Base-by-base conservation (phyloP, 2,329 filamentous ascomycete species). In the Ophiostoma australiae region DNA sequence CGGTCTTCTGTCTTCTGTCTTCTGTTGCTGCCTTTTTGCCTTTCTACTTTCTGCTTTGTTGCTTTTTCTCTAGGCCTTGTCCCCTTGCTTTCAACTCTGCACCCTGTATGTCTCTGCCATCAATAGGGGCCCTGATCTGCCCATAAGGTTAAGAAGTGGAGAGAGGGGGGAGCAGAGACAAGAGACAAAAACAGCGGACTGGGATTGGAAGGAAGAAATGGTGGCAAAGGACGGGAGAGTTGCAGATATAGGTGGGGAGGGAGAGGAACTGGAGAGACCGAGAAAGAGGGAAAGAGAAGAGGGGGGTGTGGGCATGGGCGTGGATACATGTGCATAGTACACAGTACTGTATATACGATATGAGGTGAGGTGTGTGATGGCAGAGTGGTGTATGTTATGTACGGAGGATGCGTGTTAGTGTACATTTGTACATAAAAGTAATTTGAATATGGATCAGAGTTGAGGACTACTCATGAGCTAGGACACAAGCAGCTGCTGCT, bases 141-240 rank as follows among this genome's bases (percentile, higher is more conserved):
- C 63, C 63, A 39, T 65, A 70, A 71, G 73, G 69, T 71, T 72
- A 71, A 70, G 44, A 71, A 69, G 72, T 70, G 70, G 72, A 69
- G 72, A 68, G 69, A 68, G 69, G n/a, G 41, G 48, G 55, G 41
- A n/a, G 17, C 27, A 35, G 33, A 63, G 58, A 37, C 20, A n/a
- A 66, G 52, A 37, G 63, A 66, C n/a, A 71, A 68, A 31, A 70
- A 48, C 61, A 61, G 63, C 58, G 15, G 41, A 48, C 67, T 58
- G 58, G 48, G n/a, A 69, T 61, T 48, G 33, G 33, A 55, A 23
- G 66, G 63, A 44, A 35, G 44, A 69, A 27, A 37, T 37, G 33
- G 63, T 66, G 63, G 63, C 63, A 37, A 65, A 39, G 63, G 63
- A 66, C 63, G 33, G 63, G 63, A 66, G 63, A 66, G 63, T 66